These are phyloP conservation scores for Musa beccarii DNA, from an alignment of 176 grass and related monocot genomes.

Conservation along the genomic window DNA sequence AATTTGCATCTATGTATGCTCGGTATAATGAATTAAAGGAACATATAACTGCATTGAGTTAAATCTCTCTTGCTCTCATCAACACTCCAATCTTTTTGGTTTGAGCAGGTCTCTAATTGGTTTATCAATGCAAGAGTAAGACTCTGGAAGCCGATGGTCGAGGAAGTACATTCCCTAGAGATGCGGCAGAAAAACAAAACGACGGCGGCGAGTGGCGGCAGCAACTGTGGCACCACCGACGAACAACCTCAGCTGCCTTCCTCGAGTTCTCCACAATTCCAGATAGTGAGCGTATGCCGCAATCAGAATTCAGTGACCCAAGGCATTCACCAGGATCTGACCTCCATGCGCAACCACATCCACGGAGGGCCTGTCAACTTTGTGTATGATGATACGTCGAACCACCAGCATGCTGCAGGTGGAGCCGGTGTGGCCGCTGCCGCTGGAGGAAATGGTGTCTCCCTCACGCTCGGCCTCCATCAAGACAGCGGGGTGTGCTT, in stretches of 20 bases:
- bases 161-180: slow-evolving; percentile 92
- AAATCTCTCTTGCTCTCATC: not conserved
- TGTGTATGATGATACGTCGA: slow-evolving; percentile 32
- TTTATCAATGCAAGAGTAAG: slow-evolving; percentile 97
- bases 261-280: slow-evolving; percentile 31
- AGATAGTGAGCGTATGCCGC: slow-evolving; percentile 35
- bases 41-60: not conserved
- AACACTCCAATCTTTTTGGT: not conserved
- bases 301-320: slow-evolving; percentile 32
- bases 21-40: too few relatives aligned
- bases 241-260: slow-evolving; percentile 34
- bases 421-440: slow-evolving; percentile 2
- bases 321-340: slow-evolving; percentile 45
- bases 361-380: slow-evolving; percentile 39
- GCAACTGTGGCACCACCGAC: not conserved
- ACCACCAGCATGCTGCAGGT: slow-evolving; percentile 23
- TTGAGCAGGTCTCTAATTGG: slow-evolving; percentile 81
- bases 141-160: slow-evolving; percentile 98
- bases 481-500: slow-evolving; percentile 64
- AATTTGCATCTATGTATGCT: too few relatives aligned
- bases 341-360: slow-evolving; percentile 46
- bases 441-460: slow-evolving; percentile 30
- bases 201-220: slow-evolving; percentile 25
- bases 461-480: slow-evolving; percentile 87
- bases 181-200: slow-evolving; percentile 58